A percentile compares a stretch with the other conserved stretches of the same genome.
Conservation (phyloP, 2,329 filamentous ascomycete species). For the Calonectria pseudoreteaudii region DNA sequence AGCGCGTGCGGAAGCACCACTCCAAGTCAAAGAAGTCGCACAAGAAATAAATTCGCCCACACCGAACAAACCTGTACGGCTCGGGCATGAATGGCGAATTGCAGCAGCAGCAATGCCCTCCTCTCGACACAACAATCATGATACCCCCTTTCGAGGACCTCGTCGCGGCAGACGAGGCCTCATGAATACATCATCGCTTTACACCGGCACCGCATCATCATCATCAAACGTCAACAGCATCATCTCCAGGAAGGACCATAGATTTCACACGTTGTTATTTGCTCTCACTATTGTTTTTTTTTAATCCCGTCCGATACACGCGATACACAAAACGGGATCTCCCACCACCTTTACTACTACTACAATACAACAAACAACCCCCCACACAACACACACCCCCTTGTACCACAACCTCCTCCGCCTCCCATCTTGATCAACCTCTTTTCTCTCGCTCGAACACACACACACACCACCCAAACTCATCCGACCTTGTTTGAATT, state of each 20-base stretch:
- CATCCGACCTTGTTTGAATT: conserved; percentile 15
- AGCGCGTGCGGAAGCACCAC: conserved; percentile 50
- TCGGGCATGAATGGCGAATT: conserved; percentile 6
- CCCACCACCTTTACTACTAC: background rate
- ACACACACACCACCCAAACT: background rate
- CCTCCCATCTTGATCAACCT: background rate
- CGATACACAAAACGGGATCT: conserved; percentile 20
- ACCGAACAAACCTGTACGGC: background rate
- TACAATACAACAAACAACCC: conserved; percentile 14
- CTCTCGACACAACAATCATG: conserved; percentile 29
- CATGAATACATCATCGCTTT: conserved; percentile 6
- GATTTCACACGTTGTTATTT: conserved; percentile 24
- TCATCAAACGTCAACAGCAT: conserved; percentile 20
- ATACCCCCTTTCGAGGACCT: conserved; percentile 32
- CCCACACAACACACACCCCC: no score
- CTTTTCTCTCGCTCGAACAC: conserved; percentile 26
- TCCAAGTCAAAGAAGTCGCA: conserved; percentile 43
- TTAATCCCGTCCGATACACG: conserved; percentile 11
- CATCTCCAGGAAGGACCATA: conserved; percentile 37
- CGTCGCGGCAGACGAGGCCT: background rate
- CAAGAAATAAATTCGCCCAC: conserved; percentile 43
- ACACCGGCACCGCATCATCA: no score
- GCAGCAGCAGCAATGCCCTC: background rate
- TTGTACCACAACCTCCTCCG: conserved; percentile 13
- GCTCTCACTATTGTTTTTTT: background rate